Percentiles rank a stretch among this genome's conserved stretches.
These are phyloP conservation scores for Medicago ruthenica DNA, from an alignment of 306 rosid species.

Conservation along the genomic window DNA sequence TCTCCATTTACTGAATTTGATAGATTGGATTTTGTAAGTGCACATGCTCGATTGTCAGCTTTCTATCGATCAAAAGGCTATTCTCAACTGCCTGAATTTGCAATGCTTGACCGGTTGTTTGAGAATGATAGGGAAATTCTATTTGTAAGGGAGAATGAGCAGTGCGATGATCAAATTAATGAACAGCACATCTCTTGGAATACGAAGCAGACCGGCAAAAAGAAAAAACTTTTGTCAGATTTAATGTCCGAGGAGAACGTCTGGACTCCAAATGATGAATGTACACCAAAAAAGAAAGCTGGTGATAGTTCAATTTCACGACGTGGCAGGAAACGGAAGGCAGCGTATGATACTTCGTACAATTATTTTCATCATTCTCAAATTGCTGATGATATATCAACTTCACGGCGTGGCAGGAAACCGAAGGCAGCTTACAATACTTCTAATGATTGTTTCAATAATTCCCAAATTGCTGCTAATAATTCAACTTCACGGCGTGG, in stretches of 20 bases:
- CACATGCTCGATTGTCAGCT: slow-evolving; percentile 61
- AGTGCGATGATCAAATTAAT: slow-evolving; percentile 41
- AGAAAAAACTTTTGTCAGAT: slow-evolving; percentile 51
- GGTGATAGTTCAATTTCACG: slow-evolving; percentile 25
- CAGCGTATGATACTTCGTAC: slow-evolving; percentile 36
- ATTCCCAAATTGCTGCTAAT: neutral
- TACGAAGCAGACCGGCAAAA: slow-evolving; percentile 35
- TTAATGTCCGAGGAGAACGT: slow-evolving; percentile 49
- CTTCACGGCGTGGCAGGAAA: neutral
- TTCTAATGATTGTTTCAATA: neutral
- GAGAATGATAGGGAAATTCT: slow-evolving; percentile 51
- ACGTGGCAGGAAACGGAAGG: slow-evolving; percentile 52
- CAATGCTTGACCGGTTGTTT: slow-evolving; percentile 49
- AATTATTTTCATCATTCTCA: slow-evolving; percentile 36
- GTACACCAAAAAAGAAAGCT: slow-evolving; percentile 39
- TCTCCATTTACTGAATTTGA: slow-evolving; percentile 53
- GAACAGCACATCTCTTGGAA: slow-evolving; percentile 36
- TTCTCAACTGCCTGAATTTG: slow-evolving; percentile 62
- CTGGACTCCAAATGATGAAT: slow-evolving; percentile 36
- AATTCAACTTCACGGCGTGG: neutral
- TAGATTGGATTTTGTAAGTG: slow-evolving; percentile 55
- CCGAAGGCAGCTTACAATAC: neutral
- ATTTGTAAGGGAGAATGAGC: slow-evolving; percentile 38
- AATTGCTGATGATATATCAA: neutral
- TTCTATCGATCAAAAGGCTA: slow-evolving; percentile 69